Conservation (phyloP, 139 green algal genomes). For the Monoraphidium neglectum region DNA sequence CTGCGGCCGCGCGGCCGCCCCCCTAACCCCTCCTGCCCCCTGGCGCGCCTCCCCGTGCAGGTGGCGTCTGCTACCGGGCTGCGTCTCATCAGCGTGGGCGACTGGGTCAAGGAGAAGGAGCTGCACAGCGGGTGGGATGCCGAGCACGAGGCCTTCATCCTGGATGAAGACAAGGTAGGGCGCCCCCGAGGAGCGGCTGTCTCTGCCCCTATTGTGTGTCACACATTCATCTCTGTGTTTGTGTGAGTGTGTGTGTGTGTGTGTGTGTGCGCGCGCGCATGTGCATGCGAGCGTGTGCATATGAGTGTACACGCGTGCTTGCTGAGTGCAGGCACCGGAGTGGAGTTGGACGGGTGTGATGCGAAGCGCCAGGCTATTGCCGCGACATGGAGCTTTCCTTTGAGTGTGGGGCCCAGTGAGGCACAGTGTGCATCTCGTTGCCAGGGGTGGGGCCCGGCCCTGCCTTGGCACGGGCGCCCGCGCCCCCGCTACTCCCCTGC, state of each 20-base stretch:
- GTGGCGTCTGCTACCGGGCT: conserved; percentile 68
- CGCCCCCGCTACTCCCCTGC: background rate
- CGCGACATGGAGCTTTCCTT: too few species aligned
- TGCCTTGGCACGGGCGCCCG: too few species aligned
- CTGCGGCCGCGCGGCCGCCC: too few species aligned
- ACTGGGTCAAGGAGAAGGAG: conserved; percentile 78
- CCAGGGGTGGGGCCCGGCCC: too few species aligned
- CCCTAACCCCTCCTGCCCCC: conserved; percentile 25
- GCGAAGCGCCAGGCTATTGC: background rate
- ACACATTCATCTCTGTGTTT: background rate
- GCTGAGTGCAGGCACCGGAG: background rate
- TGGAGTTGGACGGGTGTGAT: background rate
- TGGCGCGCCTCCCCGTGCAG: conserved; percentile 48
- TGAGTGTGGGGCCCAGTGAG: too few species aligned
- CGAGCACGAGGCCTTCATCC: conserved; percentile 78
- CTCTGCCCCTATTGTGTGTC: background rate
- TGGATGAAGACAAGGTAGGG: conserved; percentile 96
- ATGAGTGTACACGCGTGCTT: background rate
- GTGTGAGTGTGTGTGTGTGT: background rate
- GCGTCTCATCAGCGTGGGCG: conserved; percentile 84
- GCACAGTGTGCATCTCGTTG: too few species aligned
- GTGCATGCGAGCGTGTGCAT: background rate
- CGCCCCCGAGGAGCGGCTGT: background rate
- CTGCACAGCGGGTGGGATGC: conserved; percentile 89
- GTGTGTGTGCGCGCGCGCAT: background rate